Evolutionary conservation across 805 yeast species (phyloP), one percentile per base, ranked within the genome.

Genomic region (Sugiyamaella smithiae): DNA sequence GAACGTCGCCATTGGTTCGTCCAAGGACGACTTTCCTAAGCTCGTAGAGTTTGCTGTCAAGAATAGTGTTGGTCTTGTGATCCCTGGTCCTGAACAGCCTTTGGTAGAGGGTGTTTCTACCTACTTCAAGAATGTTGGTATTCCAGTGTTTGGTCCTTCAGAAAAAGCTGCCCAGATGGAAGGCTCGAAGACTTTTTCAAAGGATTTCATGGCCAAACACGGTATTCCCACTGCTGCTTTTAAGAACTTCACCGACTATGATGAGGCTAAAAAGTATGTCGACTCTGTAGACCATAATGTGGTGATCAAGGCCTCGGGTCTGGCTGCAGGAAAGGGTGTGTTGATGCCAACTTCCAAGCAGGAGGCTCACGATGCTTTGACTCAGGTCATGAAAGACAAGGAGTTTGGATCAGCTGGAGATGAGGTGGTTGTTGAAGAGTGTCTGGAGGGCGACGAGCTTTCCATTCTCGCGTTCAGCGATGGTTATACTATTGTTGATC

Each of bases 1-100:
- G 51, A 86, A 87, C 62, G 81, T 93, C 40, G 75, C 84, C 50
- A 80, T 88, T 64, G 81, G 81, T 31, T 76, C 85, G 5, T 67
- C 80, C 22, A 78, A 81, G 52, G 70, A 68, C n/a, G 84, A 89
- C 57, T 93, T 93, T 60, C 75, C 75, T 1, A 69, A 71, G 26
- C 75, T 93, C 53, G 87, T 81, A 49, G 71, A 81, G 50, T 90
- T 90, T 67, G 96, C 97, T 4, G 64, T 74, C 12, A 78, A 78
- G 24, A 72, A 90, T 48, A 59, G 77, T 4, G 76, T 93, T 46
- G 77, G 74, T 45, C 73, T 93, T 49, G 98, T 88, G 4, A 75
- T 93, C 38, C 98, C 99, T 31, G 99, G 99, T 28, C 99, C 99
- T n/a, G 99, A 93, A 70, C 96, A 89, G 70, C 98, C 99, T 31